Base-by-base conservation (phyloP, 2,329 filamentous ascomycete genomes). In the Trichoderma polysporum region DNA sequence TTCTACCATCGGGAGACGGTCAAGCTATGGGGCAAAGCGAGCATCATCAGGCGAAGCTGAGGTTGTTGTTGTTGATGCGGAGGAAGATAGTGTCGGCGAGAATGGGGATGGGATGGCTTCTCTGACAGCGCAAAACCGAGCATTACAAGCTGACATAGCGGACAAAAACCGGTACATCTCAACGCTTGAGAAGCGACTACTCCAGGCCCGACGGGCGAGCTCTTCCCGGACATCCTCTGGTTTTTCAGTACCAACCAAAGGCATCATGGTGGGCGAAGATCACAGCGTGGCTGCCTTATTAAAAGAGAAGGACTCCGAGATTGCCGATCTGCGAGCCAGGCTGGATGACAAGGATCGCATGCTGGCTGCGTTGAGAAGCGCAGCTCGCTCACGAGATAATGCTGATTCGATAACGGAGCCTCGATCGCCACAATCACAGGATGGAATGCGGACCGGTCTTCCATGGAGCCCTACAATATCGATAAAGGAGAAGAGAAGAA, bases 81-180 rank as follows among this genome's bases (percentile, higher is more conserved):
- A 90, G n/a, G 78, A 93, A 13, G 90, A 93, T 66, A 90, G 87
- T 49, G 75, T 89, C 15, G 94, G 92, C 59, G 93, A 96, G 74
- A 94, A 90, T 74, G 94, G 91, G 19, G 93, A 97, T 73, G 94
- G 94, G 1, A 90, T 86, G 29, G 95, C 95, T 8, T 92, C 91
- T 27, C 80, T 96, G 57, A 82, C 90, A 50, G 87, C 92, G n/a
- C 95, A 97, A 75, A 93, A 97, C 72, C 88, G 90, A 58, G 91
- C 96, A n/a, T 81, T 99, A 56, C 95, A 97, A 77, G 88, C 93
- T n/a, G 95, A 99, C 77, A 85, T 99, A 54, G 88, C 87, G n/a
- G 95, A 99, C 79, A 97, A 97, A 82, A 98, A 95, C 73, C 91
- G 95, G 35, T 99, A 99, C 77, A 98, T 98, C 72, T 86, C 91